These are phyloP conservation scores for Flaveria linearis DNA, from an alignment of 129 eudicot genomes.

Conservation along the genomic window DNA sequence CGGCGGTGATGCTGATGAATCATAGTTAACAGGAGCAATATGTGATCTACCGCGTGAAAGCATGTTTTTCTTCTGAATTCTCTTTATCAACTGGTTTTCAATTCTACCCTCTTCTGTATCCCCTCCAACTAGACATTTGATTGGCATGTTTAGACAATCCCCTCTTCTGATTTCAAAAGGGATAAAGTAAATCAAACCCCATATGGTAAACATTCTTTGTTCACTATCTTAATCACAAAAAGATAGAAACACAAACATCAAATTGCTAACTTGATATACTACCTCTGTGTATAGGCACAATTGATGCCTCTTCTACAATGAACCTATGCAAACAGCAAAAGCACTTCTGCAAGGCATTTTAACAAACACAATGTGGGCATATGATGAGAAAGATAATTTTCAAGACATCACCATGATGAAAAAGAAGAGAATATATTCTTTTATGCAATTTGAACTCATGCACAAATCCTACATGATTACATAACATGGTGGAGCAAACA, in stretches of 20 bases:
- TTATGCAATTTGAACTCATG: conserved; percentile 19
- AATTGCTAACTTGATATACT: not conserved
- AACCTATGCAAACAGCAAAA: not conserved
- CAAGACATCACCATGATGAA: conserved; percentile 5
- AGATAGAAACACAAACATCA: not conserved
- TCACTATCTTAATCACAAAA: not conserved
- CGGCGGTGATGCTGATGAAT: conserved; percentile 25
- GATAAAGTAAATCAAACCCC: conserved; percentile 12
- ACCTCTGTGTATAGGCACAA: conserved; percentile 11
- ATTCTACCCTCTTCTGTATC: conserved; percentile 25
- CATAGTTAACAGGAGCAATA: conserved; percentile 52
- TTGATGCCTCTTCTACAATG: conserved; percentile 1
- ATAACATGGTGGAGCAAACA: conserved; percentile 14
- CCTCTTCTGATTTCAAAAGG: conserved; percentile 18
- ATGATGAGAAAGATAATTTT: conserved; percentile 13
- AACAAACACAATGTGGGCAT: conserved; percentile 23
- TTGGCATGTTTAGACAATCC: conserved; percentile 37
- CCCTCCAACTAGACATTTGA: conserved; percentile 46
- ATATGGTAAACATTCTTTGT: conserved; percentile 15
- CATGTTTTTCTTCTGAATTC: conserved; percentile 39
- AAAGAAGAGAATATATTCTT: conserved; percentile 22
- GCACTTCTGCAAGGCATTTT: conserved; percentile 11
- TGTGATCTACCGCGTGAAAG: conserved; percentile 32
- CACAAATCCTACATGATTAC: conserved; percentile 24
- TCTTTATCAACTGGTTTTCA: conserved; percentile 18